Conservation (phyloP, 441 rosid genomes). For the Raphanus hybrid region DNA sequence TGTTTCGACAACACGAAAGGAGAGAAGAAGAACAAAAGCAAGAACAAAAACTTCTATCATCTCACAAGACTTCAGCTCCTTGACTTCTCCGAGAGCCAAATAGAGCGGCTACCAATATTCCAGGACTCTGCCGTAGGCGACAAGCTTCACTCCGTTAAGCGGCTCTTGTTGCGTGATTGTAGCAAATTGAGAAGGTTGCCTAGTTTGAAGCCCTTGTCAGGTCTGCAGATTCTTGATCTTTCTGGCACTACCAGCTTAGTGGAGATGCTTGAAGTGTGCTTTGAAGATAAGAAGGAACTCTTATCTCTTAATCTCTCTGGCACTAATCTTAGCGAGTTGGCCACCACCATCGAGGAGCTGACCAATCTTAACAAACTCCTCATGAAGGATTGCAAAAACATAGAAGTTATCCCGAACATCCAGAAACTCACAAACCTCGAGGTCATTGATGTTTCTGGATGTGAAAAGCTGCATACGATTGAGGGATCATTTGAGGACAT, state of each 20-base stretch:
- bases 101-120: conserved; percentile 43
- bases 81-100: conserved; percentile 43
- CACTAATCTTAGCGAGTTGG: conserved; percentile 38
- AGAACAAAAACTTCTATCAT: conserved; percentile 40
- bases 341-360: conserved; percentile 35
- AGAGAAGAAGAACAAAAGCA: conserved; percentile 33
- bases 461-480: conserved; percentile 28
- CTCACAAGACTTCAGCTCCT: conserved; percentile 36
- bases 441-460: conserved; percentile 50
- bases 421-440: conserved; percentile 43
- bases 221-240: conserved; percentile 61
- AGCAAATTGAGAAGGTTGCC: conserved; percentile 36
- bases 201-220: conserved; percentile 42
- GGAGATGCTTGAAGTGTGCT: conserved; percentile 45
- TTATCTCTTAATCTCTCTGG: conserved; percentile 49
- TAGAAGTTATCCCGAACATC: conserved; percentile 44
- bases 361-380: conserved; percentile 42
- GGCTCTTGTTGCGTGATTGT: conserved; percentile 41
- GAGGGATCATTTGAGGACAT: conserved; percentile 45
- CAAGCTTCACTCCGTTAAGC: conserved; percentile 8
- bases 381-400: conserved; percentile 40
- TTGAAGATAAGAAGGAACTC: conserved; percentile 43
- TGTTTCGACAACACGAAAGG: conserved; percentile 31
- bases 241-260: conserved; percentile 46
- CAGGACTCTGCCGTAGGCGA: conserved; percentile 3